phyloP scores from a whole-genome alignment of 2,329 filamentous ascomycete species.

The Stagonosporopsis tanaceti region DNA sequence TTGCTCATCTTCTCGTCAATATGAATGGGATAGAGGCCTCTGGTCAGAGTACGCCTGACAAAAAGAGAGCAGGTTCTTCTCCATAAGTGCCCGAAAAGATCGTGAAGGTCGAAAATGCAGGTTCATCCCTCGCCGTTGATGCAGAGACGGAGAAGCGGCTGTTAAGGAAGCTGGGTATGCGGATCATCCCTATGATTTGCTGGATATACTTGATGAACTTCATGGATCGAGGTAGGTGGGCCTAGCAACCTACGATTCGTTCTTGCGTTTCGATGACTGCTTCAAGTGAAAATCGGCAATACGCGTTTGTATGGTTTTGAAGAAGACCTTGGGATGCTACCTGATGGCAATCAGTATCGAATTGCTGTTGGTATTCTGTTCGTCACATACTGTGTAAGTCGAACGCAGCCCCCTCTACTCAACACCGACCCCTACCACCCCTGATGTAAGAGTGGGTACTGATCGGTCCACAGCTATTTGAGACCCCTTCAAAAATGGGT shows the following conservation, averaged over 20 bases:
- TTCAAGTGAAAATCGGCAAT: conserved; percentile 50
- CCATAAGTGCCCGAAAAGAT: conserved; percentile 23
- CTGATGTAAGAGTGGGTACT: conserved; percentile 20
- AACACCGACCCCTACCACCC: neutral
- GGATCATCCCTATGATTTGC: conserved; percentile 63
- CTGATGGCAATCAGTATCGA: conserved; percentile 30
- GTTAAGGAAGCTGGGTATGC: conserved; percentile 58
- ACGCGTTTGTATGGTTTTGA: conserved; percentile 42
- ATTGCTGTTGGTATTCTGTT: conserved; percentile 36
- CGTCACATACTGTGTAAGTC: conserved; percentile 36
- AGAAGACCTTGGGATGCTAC: conserved; percentile 28
- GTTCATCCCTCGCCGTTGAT: conserved; percentile 45
- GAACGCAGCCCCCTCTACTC: neutral
- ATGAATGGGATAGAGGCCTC: conserved; percentile 11
- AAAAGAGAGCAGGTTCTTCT: conserved; percentile 17
- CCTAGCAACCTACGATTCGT: neutral
- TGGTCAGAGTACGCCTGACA: conserved; percentile 12
- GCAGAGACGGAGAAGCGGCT: conserved; percentile 56
- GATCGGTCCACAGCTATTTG: conserved; percentile 49
- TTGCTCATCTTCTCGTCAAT: neutral
- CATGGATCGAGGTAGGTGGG: conserved; percentile 56
- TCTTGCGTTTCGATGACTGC: neutral
- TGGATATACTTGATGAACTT: conserved; percentile 59
- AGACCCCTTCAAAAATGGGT: conserved; percentile 57
- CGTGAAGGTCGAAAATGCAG: conserved; percentile 25